Base-by-base conservation (phyloP, 2,329 filamentous ascomycete species). In the Phaeoacremonium minimum region DNA sequence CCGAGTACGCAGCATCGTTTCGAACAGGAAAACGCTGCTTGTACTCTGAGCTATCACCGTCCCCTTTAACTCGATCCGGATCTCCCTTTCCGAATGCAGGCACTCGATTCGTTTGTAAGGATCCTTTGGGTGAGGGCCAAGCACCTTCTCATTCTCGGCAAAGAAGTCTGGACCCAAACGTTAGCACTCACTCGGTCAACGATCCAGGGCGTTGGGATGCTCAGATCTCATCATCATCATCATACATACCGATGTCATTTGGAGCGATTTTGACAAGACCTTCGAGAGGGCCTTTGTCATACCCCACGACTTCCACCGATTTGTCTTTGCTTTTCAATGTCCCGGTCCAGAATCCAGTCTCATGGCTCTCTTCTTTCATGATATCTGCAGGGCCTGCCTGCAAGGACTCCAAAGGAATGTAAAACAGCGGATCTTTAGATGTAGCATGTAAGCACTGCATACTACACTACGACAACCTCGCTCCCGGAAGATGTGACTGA, bases 71-170 rank as follows among this genome's bases (percentile, higher is more conserved):
- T 62, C 61, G 26, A 85, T 62, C 9, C 69, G 62, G 20, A 85
- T 53, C 2, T 56, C 55, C 1, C 80, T 71, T 2, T 65, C 61
- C 0, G 77, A 82, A 2, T 63, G 61, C 5, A 85, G 54, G 17
- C 79, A 71, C 38, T 84, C 80, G 41, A 85, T 62, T 11, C 81
- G 70, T 46, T 80, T 81, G 58, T 75, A 83, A 0, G 80, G 81
- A 36, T 85, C 80, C 44, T 83, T 83, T 1, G 80, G 80, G 40
- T 85, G 81, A 0, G 47, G 34, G 7, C 51, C 55, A 0, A 61
- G 56, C 18, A 63, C 47, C 22, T 50, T 56, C 15, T 57, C 52
- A 36, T 66, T 60, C 7, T 64, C 53, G 0, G 50, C 51, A 43
- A 68, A 72, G 43, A 64, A 62, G 2, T 58, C 55, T 33, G 32